Conservation (phyloP, 2,329 filamentous ascomycete species). For the Exserohilum rostratum region DNA sequence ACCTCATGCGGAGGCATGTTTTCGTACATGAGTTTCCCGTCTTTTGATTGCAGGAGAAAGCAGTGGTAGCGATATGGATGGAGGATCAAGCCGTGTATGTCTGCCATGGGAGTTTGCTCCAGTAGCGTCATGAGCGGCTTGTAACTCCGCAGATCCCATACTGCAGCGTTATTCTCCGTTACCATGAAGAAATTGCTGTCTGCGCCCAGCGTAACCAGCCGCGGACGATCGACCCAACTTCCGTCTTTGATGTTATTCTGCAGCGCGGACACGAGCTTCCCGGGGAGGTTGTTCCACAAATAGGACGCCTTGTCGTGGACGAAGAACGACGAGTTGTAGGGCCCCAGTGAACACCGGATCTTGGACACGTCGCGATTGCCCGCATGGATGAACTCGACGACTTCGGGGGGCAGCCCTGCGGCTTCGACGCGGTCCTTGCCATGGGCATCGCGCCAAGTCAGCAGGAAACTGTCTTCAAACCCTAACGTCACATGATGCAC, state of each 20-base stretch:
- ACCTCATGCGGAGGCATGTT: constrained; percentile 37
- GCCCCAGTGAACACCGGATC: constrained; percentile 39
- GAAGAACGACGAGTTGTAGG: constrained; percentile 44
- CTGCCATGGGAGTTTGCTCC: constrained; percentile 24
- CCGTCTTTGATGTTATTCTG: constrained; percentile 38
- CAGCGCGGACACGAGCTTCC: constrained; percentile 28
- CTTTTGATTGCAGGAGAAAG: constrained; percentile 32
- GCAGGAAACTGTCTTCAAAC: constrained; percentile 41
- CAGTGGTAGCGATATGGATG: constrained; percentile 42
- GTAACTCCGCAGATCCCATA: constrained; percentile 40
- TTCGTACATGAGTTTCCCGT: constrained; percentile 31
- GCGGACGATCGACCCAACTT: constrained; percentile 38
- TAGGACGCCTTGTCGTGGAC: constrained; percentile 35
- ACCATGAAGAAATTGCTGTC: constrained; percentile 38
- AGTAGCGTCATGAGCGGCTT: constrained; percentile 25
- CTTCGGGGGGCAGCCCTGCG: constrained; percentile 31
- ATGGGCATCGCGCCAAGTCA: constrained; percentile 39
- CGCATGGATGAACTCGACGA: constrained; percentile 34
- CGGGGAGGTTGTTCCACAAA: constrained; percentile 43
- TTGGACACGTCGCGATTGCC: constrained; percentile 33
- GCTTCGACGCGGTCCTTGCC: constrained; percentile 36
- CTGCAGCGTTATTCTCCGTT: constrained; percentile 35
- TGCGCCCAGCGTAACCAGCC: constrained; percentile 41
- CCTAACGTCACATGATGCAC: constrained; percentile 43
- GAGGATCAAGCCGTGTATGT: constrained; percentile 29